These are phyloP conservation scores for Kluyveromyces wickerhamii DNA, from an alignment of 805 yeast species.

Conservation along the genomic window DNA sequence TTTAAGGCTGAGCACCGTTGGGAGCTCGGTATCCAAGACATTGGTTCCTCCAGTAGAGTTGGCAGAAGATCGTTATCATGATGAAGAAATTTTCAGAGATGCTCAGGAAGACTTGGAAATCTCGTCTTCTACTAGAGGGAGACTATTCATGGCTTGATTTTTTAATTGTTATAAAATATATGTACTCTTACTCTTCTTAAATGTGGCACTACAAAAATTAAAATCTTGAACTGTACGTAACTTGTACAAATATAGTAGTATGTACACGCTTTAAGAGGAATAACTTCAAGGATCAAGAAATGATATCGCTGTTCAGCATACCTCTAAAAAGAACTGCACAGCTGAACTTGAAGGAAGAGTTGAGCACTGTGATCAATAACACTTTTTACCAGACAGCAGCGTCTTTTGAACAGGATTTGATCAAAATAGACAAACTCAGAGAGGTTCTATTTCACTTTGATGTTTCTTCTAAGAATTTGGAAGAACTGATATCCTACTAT, in stretches of 20 bases:
- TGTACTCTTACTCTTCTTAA: no score
- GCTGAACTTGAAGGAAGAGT: slow-evolving; percentile 33
- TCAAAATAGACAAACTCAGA: slow-evolving; percentile 38
- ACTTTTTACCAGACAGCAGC: slow-evolving; percentile 40
- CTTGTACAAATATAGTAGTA: no score
- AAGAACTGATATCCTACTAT: slow-evolving; percentile 39
- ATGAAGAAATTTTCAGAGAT: slow-evolving; percentile 24
- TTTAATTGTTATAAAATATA: background rate
- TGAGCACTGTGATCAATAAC: slow-evolving; percentile 38
- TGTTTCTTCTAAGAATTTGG: slow-evolving; percentile 32
- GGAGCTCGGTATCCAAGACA: slow-evolving; percentile 13
- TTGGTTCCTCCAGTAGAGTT: slow-evolving; percentile 6
- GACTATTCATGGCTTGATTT: slow-evolving; percentile 14
- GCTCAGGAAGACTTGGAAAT: slow-evolving; percentile 22
- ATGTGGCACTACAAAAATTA: background rate
- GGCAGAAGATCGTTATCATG: slow-evolving; percentile 6
- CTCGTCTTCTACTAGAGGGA: slow-evolving; percentile 23
- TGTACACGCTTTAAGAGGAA: no score
- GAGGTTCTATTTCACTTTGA: slow-evolving; percentile 32
- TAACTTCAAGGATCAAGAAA: slow-evolving; percentile 4
- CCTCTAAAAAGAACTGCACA: slow-evolving; percentile 43
- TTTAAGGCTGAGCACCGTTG: slow-evolving; percentile 11
- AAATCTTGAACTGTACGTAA: no score
- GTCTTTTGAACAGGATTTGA: slow-evolving; percentile 37
- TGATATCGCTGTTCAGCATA: slow-evolving; percentile 39